phyloP scores from a whole-genome alignment of 2,329 filamentous ascomycete genomes.

The Fusarium vanettenii region DNA sequence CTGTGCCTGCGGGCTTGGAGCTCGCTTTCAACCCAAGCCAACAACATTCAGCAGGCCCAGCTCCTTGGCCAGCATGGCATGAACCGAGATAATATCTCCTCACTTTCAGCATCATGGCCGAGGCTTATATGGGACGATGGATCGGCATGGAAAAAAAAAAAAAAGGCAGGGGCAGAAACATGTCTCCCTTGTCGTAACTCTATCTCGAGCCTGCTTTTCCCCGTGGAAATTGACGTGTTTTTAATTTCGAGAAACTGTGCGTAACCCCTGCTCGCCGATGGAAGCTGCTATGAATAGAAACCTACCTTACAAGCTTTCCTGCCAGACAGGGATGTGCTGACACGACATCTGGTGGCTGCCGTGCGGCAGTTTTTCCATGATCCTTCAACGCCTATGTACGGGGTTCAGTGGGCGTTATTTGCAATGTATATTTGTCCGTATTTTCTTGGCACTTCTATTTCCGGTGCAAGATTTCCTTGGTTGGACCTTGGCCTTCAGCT shows the following conservation, averaged over 20 bases:
- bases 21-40: neutral
- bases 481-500: neutral
- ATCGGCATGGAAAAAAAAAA: neutral
- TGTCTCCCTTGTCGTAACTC: neutral
- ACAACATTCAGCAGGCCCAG: neutral
- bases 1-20: slow-evolving; percentile 19
- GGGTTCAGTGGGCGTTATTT: neutral
- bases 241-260: slow-evolving; percentile 6
- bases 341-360: slow-evolving; percentile 11
- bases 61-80: neutral
- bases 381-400: neutral
- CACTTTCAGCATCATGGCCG: neutral
- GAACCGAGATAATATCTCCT: neutral
- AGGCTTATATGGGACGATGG: neutral
- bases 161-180: neutral
- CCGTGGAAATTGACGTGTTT: neutral
- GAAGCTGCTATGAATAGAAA: slow-evolving; percentile 30
- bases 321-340: slow-evolving; percentile 23
- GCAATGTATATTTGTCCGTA: neutral
- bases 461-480: neutral
- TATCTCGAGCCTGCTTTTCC: neutral
- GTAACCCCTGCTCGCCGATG: slow-evolving; percentile 12
- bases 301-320: slow-evolving; percentile 22
- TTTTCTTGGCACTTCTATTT: neutral
- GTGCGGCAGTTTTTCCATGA: neutral